Percentiles rank a stretch among this genome's conserved stretches.
Conservation (phyloP, 805 yeast species). For the Wickerhamomyces subpelliculosus region DNA sequence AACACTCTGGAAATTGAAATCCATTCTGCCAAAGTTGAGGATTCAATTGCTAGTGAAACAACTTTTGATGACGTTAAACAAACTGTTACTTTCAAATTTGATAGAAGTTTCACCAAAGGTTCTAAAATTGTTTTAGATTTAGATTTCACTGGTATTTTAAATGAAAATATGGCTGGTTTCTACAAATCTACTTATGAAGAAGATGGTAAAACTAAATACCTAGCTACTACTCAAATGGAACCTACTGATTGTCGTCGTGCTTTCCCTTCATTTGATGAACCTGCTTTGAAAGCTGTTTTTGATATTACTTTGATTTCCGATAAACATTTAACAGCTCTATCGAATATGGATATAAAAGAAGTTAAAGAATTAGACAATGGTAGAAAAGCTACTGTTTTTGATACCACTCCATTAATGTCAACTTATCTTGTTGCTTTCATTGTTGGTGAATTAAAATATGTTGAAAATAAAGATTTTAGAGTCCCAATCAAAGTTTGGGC, state of each 20-base stretch:
- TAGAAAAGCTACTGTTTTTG: slow-evolving; percentile 53
- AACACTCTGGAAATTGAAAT: slow-evolving; percentile 63
- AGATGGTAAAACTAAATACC: slow-evolving; percentile 58
- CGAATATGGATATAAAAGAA: slow-evolving; percentile 60
- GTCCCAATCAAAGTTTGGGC: slow-evolving; percentile 78
- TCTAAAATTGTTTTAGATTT: slow-evolving; percentile 39
- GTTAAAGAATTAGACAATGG: slow-evolving; percentile 36
- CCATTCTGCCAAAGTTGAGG: slow-evolving; percentile 36
- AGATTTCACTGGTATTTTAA: slow-evolving; percentile 55
- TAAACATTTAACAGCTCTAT: slow-evolving; percentile 49
- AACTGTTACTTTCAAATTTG: slow-evolving; percentile 54
- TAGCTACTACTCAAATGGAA: slow-evolving; percentile 84
- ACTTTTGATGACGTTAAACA: slow-evolving; percentile 49
- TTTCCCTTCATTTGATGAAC: slow-evolving; percentile 84
- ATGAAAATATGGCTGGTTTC: slow-evolving; percentile 79
- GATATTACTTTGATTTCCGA: slow-evolving; percentile 56
- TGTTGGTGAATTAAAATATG: slow-evolving; percentile 71
- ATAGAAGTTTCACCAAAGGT: slow-evolving; percentile 30
- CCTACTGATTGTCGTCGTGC: slow-evolving; percentile 84
- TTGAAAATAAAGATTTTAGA: slow-evolving; percentile 57
- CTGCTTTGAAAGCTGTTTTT: slow-evolving; percentile 69
- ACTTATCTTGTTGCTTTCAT: slow-evolving; percentile 83
- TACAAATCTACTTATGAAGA: slow-evolving; percentile 62
- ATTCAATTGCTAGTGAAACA: slow-evolving; percentile 30
- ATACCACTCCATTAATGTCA: slow-evolving; percentile 76